Percentiles rank a stretch among this genome's conserved stretches.
These are phyloP conservation scores for Rhododendron simsii DNA, from an alignment of 148 eudicot genomes.

Conservation along the genomic window DNA sequence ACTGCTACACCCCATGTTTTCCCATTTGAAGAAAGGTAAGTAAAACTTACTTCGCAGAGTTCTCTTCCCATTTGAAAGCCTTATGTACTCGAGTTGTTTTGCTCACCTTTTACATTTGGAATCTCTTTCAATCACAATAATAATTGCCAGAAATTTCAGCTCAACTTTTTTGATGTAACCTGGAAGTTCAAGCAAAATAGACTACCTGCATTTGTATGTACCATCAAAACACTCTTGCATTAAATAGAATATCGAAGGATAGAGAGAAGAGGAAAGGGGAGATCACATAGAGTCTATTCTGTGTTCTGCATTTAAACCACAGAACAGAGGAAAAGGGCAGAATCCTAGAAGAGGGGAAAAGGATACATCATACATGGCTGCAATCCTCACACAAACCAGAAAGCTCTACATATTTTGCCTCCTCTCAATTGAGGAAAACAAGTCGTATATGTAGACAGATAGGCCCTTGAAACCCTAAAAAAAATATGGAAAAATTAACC, in stretches of 20 bases:
- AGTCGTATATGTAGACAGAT: background rate
- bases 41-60: background rate
- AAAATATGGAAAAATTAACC: background rate
- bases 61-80: background rate
- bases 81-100: background rate
- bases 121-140: background rate
- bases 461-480: background rate
- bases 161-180: background rate
- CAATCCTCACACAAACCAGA: background rate
- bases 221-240: background rate
- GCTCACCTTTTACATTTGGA: background rate
- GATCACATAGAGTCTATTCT: background rate
- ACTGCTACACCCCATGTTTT: constrained; percentile 80
- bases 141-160: background rate
- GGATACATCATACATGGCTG: background rate
- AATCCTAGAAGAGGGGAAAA: background rate
- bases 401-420: background rate
- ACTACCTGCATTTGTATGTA: background rate
- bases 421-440: background rate
- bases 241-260: background rate
- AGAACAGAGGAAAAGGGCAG: background rate
- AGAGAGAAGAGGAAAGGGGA: background rate
- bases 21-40: constrained; percentile 94
- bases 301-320: background rate
- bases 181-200: background rate